Evolutionary conservation across 768 basidiomycete genomes (phyloP).

Genomic region (Calocybe cyanea): DNA sequence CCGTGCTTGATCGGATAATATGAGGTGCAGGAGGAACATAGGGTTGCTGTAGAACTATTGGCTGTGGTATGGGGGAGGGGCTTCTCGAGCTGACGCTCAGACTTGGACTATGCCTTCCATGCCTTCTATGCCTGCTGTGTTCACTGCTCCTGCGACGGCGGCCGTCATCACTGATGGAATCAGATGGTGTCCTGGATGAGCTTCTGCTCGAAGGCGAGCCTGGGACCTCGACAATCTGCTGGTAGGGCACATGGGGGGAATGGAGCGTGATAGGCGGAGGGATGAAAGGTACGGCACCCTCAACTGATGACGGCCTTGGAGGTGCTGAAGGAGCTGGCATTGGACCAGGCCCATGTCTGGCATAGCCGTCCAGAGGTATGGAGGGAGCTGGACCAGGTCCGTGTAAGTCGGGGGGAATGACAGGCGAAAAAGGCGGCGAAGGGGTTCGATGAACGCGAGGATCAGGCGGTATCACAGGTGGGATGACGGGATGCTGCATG

Average conservation of each 20-base stretch:
- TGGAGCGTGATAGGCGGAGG: slow-evolving; percentile 7
- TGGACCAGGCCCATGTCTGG: slow-evolving; percentile 15
- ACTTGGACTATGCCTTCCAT: background rate
- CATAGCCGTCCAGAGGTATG: slow-evolving; percentile 15
- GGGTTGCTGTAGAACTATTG: background rate
- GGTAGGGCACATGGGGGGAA: too few relatives aligned
- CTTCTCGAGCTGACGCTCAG: background rate
- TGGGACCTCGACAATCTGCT: background rate
- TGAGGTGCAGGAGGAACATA: too few relatives aligned
- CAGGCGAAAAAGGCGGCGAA: slow-evolving; percentile 4
- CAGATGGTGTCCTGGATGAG: background rate
- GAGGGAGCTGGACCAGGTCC: slow-evolving; percentile 12
- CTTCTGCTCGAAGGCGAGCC: slow-evolving; percentile 6
- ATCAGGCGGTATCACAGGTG: slow-evolving; percentile 20
- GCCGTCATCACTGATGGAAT: slow-evolving; percentile 2
- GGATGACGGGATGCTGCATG: slow-evolving; percentile 29
- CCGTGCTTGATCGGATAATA: background rate
- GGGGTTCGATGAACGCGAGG: slow-evolving; percentile 1
- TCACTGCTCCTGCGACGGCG: background rate
- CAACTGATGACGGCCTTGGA: slow-evolving; percentile 4
- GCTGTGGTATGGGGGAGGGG: background rate
- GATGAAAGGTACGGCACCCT: slow-evolving; percentile 14
- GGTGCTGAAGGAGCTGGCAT: slow-evolving; percentile 14
- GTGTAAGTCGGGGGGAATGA: slow-evolving; percentile 9
- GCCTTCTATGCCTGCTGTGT: background rate